Percentiles rank a stretch among this genome's conserved stretches.
These are phyloP conservation scores for Monilinia laxa DNA, from an alignment of 2,329 filamentous ascomycete species.

Conservation along the genomic window DNA sequence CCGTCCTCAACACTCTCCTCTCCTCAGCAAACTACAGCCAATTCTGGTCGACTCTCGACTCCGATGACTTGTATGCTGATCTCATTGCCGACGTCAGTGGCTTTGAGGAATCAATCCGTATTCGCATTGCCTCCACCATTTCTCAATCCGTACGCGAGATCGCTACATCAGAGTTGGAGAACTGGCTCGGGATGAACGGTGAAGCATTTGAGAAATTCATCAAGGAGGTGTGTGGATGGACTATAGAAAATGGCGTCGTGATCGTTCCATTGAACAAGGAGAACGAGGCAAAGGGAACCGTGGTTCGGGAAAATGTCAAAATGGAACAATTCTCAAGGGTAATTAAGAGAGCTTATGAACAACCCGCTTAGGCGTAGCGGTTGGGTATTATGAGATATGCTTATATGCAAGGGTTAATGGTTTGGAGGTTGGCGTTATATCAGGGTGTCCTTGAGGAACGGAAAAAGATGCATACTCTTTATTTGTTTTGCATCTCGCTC, in stretches of 20 bases:
- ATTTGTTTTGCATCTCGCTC: conserved; percentile 17
- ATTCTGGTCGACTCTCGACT: conserved; percentile 93
- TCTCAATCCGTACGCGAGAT: conserved; percentile 78
- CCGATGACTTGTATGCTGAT: conserved; percentile 93
- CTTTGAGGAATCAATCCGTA: conserved; percentile 91
- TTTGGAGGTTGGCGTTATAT: conserved; percentile 21
- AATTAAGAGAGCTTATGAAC: conserved; percentile 82
- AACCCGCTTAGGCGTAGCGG: conserved; percentile 56
- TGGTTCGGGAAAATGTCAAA: conserved; percentile 93
- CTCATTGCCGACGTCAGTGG: conserved; percentile 90
- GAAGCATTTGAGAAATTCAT: conserved; percentile 75
- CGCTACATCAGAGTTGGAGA: conserved; percentile 64
- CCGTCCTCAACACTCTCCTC: conserved; percentile 71
- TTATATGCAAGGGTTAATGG: conserved; percentile 20
- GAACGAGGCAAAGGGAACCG: conserved; percentile 93
- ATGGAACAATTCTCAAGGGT: conserved; percentile 82
- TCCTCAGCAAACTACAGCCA: conserved; percentile 84
- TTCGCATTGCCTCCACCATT: conserved; percentile 84
- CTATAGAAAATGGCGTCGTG: conserved; percentile 63
- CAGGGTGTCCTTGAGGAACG: conserved; percentile 21
- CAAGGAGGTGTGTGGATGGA: conserved; percentile 83
- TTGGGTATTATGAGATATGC: conserved; percentile 15
- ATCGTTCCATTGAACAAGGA: conserved; percentile 89
- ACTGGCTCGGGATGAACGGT: conserved; percentile 71
- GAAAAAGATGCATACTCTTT: conserved; percentile 13